Percentiles rank a stretch among this genome's conserved stretches.
These are phyloP conservation scores for Penicillium paxilli DNA, from an alignment of 495 filamentous ascomycete genomes.

Conservation along the genomic window DNA sequence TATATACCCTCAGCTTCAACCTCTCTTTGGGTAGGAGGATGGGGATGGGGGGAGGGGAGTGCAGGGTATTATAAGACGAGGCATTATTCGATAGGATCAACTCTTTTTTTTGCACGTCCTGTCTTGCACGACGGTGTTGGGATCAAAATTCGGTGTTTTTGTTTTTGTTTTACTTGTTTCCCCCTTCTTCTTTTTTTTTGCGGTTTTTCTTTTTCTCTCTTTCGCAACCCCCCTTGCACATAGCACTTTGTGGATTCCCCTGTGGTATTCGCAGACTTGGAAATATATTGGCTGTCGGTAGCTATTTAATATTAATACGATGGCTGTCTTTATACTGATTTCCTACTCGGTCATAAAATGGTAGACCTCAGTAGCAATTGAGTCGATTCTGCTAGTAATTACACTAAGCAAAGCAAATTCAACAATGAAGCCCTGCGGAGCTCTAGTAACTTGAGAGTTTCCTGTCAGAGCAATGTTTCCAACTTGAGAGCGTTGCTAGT, in stretches of 20 bases:
- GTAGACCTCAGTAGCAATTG: too few species aligned
- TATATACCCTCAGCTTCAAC: too few species aligned
- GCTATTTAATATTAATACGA: slow-evolving; percentile 2
- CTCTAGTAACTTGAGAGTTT: too few species aligned
- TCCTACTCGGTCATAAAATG: too few species aligned
- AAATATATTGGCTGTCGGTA: neutral
- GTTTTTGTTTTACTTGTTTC: neutral
- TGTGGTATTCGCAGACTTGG: neutral
- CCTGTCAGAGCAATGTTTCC: too few species aligned
- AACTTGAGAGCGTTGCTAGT: too few species aligned
- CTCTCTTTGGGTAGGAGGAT: too few species aligned
- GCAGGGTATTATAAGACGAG: too few species aligned
- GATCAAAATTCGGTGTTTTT: slow-evolving; percentile 3
- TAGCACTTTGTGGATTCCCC: neutral
- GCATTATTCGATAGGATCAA: neutral
- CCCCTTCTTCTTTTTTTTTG: neutral
- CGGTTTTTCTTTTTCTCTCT: neutral
- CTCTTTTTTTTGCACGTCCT: neutral
- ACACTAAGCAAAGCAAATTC: neutral
- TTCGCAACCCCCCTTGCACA: too few species aligned
- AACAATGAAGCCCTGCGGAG: neutral
- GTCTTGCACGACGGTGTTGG: slow-evolving; percentile 13
- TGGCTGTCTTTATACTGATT: neutral
- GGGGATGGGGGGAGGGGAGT: too few species aligned
- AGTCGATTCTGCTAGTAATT: too few species aligned